phyloP scores from a whole-genome alignment of 495 filamentous ascomycete genomes.

The Evernia prunastri region DNA sequence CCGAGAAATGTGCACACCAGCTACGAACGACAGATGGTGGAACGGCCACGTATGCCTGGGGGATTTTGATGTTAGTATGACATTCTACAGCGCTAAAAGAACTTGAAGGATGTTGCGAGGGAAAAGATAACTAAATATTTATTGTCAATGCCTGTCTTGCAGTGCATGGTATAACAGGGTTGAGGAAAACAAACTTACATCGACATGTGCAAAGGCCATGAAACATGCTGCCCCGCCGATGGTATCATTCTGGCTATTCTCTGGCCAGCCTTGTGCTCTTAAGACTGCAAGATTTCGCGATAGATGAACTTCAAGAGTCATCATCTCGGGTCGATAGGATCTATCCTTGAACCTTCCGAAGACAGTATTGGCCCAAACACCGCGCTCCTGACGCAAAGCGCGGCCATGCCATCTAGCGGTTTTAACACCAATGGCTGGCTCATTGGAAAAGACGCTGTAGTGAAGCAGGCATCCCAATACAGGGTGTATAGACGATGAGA shows the following conservation, averaged over 20 bases:
- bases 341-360: slow-evolving; percentile 18
- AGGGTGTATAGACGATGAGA: slow-evolving; percentile 18
- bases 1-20: slow-evolving; percentile 17
- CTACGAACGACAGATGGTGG: slow-evolving; percentile 13
- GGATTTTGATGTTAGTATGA: not conserved
- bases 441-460: slow-evolving; percentile 14
- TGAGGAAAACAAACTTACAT: not conserved
- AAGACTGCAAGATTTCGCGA: slow-evolving; percentile 7
- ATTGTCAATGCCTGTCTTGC: not conserved
- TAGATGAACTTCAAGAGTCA: not conserved
- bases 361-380: slow-evolving; percentile 17
- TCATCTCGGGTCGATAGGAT: slow-evolving; percentile 6
- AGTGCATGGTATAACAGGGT: not conserved
- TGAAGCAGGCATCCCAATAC: slow-evolving; percentile 16
- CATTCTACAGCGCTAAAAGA: not conserved
- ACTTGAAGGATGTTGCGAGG: not conserved
- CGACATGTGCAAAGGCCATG: slow-evolving; percentile 19
- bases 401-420: slow-evolving; percentile 9
- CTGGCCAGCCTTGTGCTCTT: slow-evolving; percentile 12
- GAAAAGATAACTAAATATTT: not conserved
- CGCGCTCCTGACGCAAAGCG: slow-evolving; percentile 6
- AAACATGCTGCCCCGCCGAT: slow-evolving; percentile 19
- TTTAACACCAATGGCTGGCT: not conserved
- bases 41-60: slow-evolving; percentile 2
- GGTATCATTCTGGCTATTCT: slow-evolving; percentile 4